These are phyloP conservation scores for Phytomonas sp. DNA, from an alignment of 208 protist species.

Conservation along the genomic window DNA sequence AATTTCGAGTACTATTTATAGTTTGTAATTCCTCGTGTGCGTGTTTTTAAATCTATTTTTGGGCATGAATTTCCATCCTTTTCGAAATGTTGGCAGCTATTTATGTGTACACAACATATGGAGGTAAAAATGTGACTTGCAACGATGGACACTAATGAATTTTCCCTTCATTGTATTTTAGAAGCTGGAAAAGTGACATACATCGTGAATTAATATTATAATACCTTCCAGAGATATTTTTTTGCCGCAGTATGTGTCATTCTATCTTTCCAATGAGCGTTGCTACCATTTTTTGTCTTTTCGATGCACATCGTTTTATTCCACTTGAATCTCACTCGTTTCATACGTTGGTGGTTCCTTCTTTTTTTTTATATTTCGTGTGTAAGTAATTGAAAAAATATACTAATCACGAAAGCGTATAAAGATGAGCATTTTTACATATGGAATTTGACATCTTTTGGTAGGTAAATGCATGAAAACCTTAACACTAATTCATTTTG, in stretches of 20 bases:
- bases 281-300: constrained; percentile 1
- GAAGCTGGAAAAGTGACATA: neutral
- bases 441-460: neutral
- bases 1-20: neutral
- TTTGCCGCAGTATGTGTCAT: neutral
- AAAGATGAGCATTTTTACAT: neutral
- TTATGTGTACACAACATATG: neutral
- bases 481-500: neutral
- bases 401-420: neutral
- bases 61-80: neutral
- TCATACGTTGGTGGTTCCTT: constrained; percentile 1
- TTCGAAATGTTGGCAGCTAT: neutral
- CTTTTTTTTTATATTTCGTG: neutral
- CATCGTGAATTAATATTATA: constrained; percentile 2
- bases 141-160: neutral
- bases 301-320: neutral
- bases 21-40: neutral
- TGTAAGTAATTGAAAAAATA: neutral
- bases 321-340: neutral
- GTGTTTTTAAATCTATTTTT: neutral
- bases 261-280: neutral
- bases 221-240: neutral
- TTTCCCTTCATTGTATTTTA: constrained; percentile 4
- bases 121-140: neutral
- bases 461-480: neutral